These are phyloP conservation scores for Backusella parvicylindrica DNA, from an alignment of 192 early-diverging fungal genomes.

Conservation along the genomic window DNA sequence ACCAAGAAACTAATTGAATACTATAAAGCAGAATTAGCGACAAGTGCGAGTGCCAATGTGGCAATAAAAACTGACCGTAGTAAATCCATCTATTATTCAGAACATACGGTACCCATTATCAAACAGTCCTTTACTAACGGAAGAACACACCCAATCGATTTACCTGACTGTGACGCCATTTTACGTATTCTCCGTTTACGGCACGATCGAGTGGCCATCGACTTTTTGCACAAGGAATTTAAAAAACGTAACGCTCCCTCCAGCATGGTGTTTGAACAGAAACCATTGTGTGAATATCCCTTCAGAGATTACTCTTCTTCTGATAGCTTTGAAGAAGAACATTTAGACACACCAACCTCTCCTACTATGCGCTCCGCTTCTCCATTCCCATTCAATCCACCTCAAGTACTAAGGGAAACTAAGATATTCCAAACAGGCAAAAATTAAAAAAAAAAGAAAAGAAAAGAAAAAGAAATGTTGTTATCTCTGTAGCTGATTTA, in stretches of 20 bases:
- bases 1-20: constrained; percentile 60
- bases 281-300: not conserved
- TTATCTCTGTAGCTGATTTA: too few species aligned
- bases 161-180: constrained; percentile 45
- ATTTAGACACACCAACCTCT: not conserved
- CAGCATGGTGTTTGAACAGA: not conserved
- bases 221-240: constrained; percentile 37
- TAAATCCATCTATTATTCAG: constrained; percentile 36
- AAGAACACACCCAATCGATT: constrained; percentile 23
- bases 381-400: not conserved
- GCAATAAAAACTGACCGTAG: constrained; percentile 29
- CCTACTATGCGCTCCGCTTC: not conserved
- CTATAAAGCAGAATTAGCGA: constrained; percentile 40
- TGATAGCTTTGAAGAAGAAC: not conserved
- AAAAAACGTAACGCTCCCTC: constrained; percentile 15
- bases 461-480: too few species aligned
- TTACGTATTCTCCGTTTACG: constrained; percentile 48
- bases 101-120: constrained; percentile 20
- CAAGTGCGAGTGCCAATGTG: constrained; percentile 19
- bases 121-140: not conserved
- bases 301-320: not conserved
- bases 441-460: not conserved
- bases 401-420: not conserved
- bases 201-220: constrained; percentile 31
- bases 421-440: not conserved